Evolutionary conservation across 2,329 filamentous ascomycete species (phyloP), one percentile per base, ranked within the genome.

Genomic region (Pseudomassariella vexata): DNA sequence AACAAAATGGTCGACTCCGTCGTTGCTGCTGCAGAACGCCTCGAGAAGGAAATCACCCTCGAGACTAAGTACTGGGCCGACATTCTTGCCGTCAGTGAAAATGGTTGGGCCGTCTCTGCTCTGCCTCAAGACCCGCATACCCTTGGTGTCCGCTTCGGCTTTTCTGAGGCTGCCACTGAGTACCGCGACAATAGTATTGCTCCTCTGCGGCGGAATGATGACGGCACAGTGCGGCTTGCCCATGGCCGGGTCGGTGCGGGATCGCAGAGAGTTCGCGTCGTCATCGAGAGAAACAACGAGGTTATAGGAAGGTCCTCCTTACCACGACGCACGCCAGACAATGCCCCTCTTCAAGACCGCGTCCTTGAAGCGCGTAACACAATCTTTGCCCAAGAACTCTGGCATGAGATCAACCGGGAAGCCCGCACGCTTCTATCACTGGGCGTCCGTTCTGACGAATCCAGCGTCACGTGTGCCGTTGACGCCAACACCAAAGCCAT

Each of bases 1-100:
- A 79, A 84, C 46, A 73, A 76, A 20, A 80, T 84, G 4, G 79
- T 86, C 2, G 81, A 85, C 46, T 79, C 80, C 21, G 73, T 95
- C 15, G 63, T 87, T 10, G 71, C 77, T 8, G 82, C 88, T 5
- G 82, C 85, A 1, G 68, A 72, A 17, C 73, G 85, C 24, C 62
- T 98, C 9, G 76, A 86, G 46, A 74, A 73, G 9, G 89, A 95
- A 55, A 82, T 94, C 20, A 70, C 75, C 8, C 76, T 78, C 19
- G 92, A 98, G 62, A 81, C 80, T 2, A 81, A 73, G 46, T 98
- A 94, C 57, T 98, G 92, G 92, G 74, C 83, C 34, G 82, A 94
- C 47, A 74, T 96, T 3, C 64, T 94, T 28, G 76, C 79, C 8
- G 79, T 96, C 26, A 87, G 82, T 42, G 76, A 87, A 44, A 81